Evolutionary conservation across 1,139 yeast genomes (phyloP).

Genomic region (Blastobotrys malaysiensis): DNA sequence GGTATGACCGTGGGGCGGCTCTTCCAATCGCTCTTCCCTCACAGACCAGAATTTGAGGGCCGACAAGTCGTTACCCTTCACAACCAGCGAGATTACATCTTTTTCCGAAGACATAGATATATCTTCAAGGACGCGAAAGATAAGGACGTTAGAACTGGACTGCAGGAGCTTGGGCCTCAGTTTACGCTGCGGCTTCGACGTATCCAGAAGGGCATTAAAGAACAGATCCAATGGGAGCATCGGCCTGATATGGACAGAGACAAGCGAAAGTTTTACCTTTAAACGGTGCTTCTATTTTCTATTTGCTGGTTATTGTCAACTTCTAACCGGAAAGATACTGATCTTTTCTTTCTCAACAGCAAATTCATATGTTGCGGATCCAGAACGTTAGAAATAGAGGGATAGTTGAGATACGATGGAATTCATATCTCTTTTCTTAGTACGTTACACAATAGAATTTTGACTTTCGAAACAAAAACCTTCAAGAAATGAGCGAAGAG

Average conservation of each 20-base stretch:
- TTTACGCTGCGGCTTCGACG: constrained; percentile 85
- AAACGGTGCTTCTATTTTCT: constrained; percentile 13
- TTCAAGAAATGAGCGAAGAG: neutral
- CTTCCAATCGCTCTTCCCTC: constrained; percentile 89
- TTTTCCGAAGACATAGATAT: constrained; percentile 92
- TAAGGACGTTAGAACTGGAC: constrained; percentile 77
- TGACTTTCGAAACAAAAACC: too few species aligned
- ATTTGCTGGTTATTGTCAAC: neutral
- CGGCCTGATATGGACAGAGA: constrained; percentile 95
- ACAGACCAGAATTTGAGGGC: constrained; percentile 87
- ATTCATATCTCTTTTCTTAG: too few species aligned
- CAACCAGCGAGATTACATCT: constrained; percentile 91
- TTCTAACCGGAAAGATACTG: too few species aligned
- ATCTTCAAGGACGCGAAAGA: constrained; percentile 54
- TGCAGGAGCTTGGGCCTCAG: constrained; percentile 95
- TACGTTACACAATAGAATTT: too few species aligned
- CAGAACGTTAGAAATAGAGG: too few species aligned
- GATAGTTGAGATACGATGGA: too few species aligned
- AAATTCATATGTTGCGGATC: too few species aligned
- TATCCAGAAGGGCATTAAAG: constrained; percentile 84
- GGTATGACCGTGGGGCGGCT: constrained; percentile 90
- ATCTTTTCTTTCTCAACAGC: too few species aligned
- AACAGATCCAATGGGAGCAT: constrained; percentile 95
- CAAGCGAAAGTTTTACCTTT: constrained; percentile 84
- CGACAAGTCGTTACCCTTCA: constrained; percentile 93